A percentile compares a stretch with the other conserved stretches of the same genome.
These are phyloP conservation scores for Saturnispora saitoi DNA, from an alignment of 805 yeast species.

Conservation along the genomic window DNA sequence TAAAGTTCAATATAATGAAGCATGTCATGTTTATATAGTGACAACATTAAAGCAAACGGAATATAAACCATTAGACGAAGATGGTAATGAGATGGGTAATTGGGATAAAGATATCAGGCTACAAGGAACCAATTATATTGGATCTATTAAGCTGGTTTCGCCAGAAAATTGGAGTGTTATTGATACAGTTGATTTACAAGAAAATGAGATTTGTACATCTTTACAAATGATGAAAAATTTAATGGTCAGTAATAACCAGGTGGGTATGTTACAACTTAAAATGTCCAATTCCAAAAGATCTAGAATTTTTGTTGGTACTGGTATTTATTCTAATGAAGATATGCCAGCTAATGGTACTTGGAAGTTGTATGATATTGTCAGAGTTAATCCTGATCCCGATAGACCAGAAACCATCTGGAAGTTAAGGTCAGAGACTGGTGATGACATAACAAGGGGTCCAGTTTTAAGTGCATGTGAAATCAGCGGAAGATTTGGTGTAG, in stretches of 20 bases:
- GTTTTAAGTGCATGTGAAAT: conserved; percentile 70
- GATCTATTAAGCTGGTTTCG: conserved; percentile 56
- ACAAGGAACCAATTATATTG: conserved; percentile 45
- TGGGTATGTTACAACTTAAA: conserved; percentile 28
- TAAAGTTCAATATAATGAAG: conserved; percentile 60
- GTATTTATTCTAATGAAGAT: conserved; percentile 71
- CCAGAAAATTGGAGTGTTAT: conserved; percentile 72
- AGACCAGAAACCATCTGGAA: conserved; percentile 76
- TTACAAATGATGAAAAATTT: conserved; percentile 47
- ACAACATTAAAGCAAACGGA: conserved; percentile 52
- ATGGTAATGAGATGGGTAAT: conserved; percentile 56
- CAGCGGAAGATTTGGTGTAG: conserved; percentile 72
- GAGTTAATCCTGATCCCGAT: conserved; percentile 83
- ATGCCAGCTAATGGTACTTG: conserved; percentile 71
- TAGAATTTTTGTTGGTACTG: conserved; percentile 70
- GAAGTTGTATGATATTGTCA: conserved; percentile 64
- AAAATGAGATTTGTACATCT: conserved; percentile 56
- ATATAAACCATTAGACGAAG: conserved; percentile 66
- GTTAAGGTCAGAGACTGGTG: conserved; percentile 55
- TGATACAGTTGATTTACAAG: conserved; percentile 57
- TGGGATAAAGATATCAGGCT: conserved; percentile 37
- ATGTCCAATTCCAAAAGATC: conserved; percentile 30
- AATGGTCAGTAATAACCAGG: conserved; percentile 15
- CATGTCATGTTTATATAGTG: conserved; percentile 51
- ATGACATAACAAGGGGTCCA: conserved; percentile 74